Base-by-base conservation (phyloP, 768 basidiomycete species). In the Pisolithus sp. region DNA sequence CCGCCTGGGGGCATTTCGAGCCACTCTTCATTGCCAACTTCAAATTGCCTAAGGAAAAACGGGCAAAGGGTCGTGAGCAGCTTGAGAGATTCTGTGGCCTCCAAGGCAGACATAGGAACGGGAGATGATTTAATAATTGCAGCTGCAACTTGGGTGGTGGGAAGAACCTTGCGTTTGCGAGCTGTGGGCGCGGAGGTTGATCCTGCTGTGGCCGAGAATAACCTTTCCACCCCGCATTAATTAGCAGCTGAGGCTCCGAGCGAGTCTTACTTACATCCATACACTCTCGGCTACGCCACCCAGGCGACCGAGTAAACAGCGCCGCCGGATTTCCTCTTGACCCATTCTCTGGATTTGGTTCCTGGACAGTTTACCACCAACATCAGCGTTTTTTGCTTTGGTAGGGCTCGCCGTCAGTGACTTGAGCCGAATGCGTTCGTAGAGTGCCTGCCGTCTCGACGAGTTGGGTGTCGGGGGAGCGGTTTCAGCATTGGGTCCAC, bases 281-380 rank as follows among this genome's bases (percentile, higher is more conserved):
- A 86, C 79, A 56, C 89, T 86, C 62, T 93, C 89, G n/a, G 90
- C 90, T 26, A 93, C 79, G 9, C 85, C 84, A 24, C 78, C 77
- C 7, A 93, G 76, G 18, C 90, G 81, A 46, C 89, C 89, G 7
- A 93, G 73, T 28, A 91, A 65, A 57, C 85, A 89, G 36, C 89
- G 75, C 52, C 85, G 76, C 53, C 87, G 77, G 70, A 86, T 78
- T 62, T 88, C 89, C 52, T 90, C 88, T 61, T 89, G 88, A 39
- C 82, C 75, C 50, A 90, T 70, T 67, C 83, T 85, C 40, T 83
- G 66, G 55, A 89, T 72, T 57, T 86, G 79, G 49, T 87, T 86
- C 53, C 75, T 79, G 40, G 79, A 80, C 58, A 87, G 68, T 50
- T 69, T 80, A 10, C 73, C 71, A 4, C 75, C 74, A 15, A 60